These are phyloP conservation scores for Adansonia madagascariensis DNA, from an alignment of 441 rosid species.

Conservation along the genomic window DNA sequence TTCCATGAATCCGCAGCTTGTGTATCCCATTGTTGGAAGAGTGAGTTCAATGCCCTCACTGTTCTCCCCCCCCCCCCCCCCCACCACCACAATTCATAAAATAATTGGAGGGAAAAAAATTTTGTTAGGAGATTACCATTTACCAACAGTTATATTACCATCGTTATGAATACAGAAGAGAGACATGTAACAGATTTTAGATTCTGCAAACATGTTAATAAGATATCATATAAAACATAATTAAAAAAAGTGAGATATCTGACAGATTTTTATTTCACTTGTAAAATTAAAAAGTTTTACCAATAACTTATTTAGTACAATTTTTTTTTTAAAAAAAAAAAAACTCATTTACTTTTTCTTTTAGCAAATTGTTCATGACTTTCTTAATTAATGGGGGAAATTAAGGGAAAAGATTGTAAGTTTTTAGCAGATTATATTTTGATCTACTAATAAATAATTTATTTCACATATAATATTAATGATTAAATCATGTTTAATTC, in stretches of 20 bases:
- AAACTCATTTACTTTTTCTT: not conserved
- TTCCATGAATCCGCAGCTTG: conserved; percentile 42
- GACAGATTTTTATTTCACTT: too few relatives aligned
- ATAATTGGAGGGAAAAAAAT: not conserved
- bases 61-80: conserved; percentile 11
- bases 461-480: not conserved
- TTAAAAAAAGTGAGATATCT: too few relatives aligned
- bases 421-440: not conserved
- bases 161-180: not conserved
- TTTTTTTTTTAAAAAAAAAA: too few relatives aligned
- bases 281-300: too few relatives aligned
- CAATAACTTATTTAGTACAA: too few relatives aligned
- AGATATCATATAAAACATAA: too few relatives aligned
- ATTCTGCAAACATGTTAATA: too few relatives aligned
- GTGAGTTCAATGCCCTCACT: conserved; percentile 46
- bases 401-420: not conserved
- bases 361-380: not conserved
- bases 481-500: not conserved
- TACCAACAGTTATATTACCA: not conserved
- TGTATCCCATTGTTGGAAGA: conserved; percentile 47
- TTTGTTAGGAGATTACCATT: not conserved
- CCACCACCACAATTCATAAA: conserved; percentile 26
- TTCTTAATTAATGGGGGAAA: not conserved
- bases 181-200: not conserved
- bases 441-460: not conserved